Conservation (phyloP, 176 grass and related monocot genomes). For the Oryza punctata region DNA sequence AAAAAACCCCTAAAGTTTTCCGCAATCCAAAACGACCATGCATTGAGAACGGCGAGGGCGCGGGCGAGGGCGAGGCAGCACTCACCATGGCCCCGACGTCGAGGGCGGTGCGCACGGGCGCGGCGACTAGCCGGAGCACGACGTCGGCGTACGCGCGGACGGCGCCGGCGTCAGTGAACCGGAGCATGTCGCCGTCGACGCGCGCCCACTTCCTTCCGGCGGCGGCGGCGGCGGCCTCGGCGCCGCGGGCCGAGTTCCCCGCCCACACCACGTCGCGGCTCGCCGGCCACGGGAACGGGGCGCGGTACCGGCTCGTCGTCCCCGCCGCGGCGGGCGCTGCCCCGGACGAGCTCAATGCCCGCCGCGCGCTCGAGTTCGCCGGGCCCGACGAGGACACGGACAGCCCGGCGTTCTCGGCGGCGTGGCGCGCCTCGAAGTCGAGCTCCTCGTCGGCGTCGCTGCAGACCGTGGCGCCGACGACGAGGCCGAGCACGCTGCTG, state of each 20-base stretch:
- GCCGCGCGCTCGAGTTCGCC: background rate
- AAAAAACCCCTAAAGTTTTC: background rate
- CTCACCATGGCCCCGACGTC: conserved; percentile 56
- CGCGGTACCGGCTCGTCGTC: background rate
- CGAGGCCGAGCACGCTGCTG: conserved; percentile 18
- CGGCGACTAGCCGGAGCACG: conserved; percentile 32
- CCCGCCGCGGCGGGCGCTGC: background rate
- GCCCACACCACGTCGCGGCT: conserved; percentile 49
- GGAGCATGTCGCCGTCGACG: conserved; percentile 39
- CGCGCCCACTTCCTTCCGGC: conserved; percentile 30
- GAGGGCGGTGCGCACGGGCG: conserved; percentile 36
- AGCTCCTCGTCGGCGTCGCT: conserved; percentile 26
- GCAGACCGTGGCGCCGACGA: conserved; percentile 34
- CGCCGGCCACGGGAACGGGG: conserved; percentile 53
- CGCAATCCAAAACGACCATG: background rate
- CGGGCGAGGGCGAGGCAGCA: background rate
- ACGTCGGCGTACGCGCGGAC: conserved; percentile 51
- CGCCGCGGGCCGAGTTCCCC: conserved; percentile 52
- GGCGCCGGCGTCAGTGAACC: conserved; percentile 45
- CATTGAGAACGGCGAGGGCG: background rate
- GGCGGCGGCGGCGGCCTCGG: conserved; percentile 34
- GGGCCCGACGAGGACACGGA: conserved; percentile 29
- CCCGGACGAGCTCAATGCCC: conserved; percentile 32
- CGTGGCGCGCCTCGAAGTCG: conserved; percentile 74
- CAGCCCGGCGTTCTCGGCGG: conserved; percentile 49